A percentile compares a stretch with the other conserved stretches of the same genome.
Evolutionary conservation across 768 basidiomycete species (phyloP).

Genomic region (Saitozyma podzolica): DNA sequence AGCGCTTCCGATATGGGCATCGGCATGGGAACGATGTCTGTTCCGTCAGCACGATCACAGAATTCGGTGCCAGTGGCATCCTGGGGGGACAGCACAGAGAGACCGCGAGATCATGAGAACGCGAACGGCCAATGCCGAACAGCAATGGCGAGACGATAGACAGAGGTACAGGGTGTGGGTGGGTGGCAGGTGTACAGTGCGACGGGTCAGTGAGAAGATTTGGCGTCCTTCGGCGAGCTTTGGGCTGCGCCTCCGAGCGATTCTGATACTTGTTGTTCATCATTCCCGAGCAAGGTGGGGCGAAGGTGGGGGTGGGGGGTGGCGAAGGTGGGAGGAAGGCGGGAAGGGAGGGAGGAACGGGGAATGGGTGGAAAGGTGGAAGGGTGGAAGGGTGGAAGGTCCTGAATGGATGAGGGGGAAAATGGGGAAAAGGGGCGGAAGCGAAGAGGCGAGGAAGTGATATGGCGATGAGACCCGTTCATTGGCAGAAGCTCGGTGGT

Average conservation of each 20-base stretch:
- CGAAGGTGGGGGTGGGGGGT: constrained; percentile 3
- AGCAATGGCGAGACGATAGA: too few relatives aligned
- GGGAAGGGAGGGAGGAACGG: background rate
- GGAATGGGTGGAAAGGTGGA: background rate
- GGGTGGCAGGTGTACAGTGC: too few relatives aligned
- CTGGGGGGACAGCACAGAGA: too few relatives aligned
- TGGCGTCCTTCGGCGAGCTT: constrained; percentile 28
- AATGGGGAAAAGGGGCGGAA: too few relatives aligned
- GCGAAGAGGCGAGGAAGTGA: too few relatives aligned
- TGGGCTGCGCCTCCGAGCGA: constrained; percentile 15
- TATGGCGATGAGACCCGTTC: too few relatives aligned
- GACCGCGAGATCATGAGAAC: background rate
- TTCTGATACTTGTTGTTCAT: constrained; percentile 38
- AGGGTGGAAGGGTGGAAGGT: too few relatives aligned
- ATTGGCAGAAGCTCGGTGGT: too few relatives aligned
- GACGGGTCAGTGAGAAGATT: constrained; percentile 52
- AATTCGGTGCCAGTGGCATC: background rate
- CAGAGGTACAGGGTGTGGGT: too few relatives aligned
- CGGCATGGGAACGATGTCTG: constrained; percentile 47
- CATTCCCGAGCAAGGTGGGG: constrained; percentile 9
- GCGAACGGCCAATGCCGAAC: too few relatives aligned
- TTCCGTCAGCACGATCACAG: background rate
- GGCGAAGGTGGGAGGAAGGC: constrained; percentile 1
- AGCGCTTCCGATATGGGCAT: constrained; percentile 47
- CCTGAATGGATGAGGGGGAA: too few relatives aligned